A percentile compares a stretch with the other conserved stretches of the same genome.
Evolutionary conservation across 2,329 filamentous ascomycete species (phyloP).

Genomic region (Ophiocordyceps camponoti-leonardi): DNA sequence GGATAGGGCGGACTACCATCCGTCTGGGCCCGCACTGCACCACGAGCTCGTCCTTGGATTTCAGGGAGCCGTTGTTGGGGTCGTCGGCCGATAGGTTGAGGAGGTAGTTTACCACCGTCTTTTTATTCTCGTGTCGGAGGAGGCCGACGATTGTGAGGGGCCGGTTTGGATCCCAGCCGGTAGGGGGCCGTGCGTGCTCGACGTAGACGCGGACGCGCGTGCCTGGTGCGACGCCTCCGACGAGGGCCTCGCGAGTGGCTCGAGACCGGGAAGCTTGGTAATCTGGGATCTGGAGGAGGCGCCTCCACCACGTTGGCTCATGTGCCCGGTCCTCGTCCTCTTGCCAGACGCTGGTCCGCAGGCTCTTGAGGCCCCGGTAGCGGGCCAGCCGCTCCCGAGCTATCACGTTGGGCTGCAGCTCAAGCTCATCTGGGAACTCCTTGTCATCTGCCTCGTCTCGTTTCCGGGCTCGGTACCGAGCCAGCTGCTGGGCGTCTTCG

Average conservation of each 20-base stretch:
- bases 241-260: conserved; percentile 62
- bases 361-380: conserved; percentile 83
- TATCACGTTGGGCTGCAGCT: conserved; percentile 72
- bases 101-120: conserved; percentile 75
- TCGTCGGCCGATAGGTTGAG: conserved; percentile 71
- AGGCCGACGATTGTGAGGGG: conserved; percentile 72
- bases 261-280: conserved; percentile 71
- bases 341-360: conserved; percentile 78
- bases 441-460: conserved; percentile 72
- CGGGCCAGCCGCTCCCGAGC: conserved; percentile 71
- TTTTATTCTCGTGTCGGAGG: conserved; percentile 88
- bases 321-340: conserved; percentile 71
- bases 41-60: conserved; percentile 82
- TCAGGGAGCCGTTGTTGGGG: conserved; percentile 46
- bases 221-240: conserved; percentile 74
- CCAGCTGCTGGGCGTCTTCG: conserved; percentile 57
- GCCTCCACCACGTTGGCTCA: conserved; percentile 79
- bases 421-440: conserved; percentile 95
- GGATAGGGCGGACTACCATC: conserved; percentile 76
- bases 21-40: conserved; percentile 81
- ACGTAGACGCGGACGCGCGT: conserved; percentile 71
- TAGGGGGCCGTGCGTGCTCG: conserved; percentile 28
- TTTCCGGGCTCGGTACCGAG: conserved; percentile 62
- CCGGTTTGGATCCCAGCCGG: conserved; percentile 26
- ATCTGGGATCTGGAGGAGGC: conserved; percentile 73